Evolutionary conservation across 164 flowering plant species (phyloP).

Genomic region (Umbellularia californica): DNA sequence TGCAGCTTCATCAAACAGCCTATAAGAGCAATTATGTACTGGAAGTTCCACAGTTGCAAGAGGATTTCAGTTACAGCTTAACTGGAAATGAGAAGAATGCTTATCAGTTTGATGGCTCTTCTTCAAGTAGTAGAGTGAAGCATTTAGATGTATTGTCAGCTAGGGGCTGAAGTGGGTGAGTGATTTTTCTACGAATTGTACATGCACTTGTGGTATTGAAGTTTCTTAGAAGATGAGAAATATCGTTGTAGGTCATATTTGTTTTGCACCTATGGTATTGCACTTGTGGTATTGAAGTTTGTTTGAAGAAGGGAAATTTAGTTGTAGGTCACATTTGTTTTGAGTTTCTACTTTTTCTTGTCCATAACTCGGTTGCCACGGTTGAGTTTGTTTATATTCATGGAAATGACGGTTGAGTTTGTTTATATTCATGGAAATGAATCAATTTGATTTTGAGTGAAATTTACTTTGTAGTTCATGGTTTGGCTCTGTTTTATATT

Average conservation of each 20-base stretch:
- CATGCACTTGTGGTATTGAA: conserved; percentile 6
- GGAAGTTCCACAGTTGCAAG: conserved; percentile 16
- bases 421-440: no score
- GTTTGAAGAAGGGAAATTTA: background rate
- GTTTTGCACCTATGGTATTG: background rate
- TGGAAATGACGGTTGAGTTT: no score
- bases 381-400: no score
- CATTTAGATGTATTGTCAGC: conserved; percentile 27
- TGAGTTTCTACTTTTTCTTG: no score
- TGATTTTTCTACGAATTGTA: background rate
- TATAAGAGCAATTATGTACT: conserved; percentile 10
- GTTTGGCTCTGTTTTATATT: no score
- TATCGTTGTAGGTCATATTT: no score
- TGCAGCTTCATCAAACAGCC: conserved; percentile 23
- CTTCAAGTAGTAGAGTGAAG: conserved; percentile 11
- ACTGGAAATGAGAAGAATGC: conserved; percentile 8
- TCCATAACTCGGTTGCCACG: no score
- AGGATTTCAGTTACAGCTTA: conserved; percentile 6
- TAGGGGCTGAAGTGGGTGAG: conserved; percentile 19
- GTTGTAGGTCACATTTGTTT: no score
- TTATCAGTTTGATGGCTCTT: conserved; percentile 5
- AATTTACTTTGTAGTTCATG: no score
- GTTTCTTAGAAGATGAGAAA: background rate
- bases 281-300: conserved; percentile 2
- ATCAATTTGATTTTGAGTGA: no score